Evolutionary conservation across 768 basidiomycete genomes (phyloP).

Genomic region (Hysterangium stoloniferum): DNA sequence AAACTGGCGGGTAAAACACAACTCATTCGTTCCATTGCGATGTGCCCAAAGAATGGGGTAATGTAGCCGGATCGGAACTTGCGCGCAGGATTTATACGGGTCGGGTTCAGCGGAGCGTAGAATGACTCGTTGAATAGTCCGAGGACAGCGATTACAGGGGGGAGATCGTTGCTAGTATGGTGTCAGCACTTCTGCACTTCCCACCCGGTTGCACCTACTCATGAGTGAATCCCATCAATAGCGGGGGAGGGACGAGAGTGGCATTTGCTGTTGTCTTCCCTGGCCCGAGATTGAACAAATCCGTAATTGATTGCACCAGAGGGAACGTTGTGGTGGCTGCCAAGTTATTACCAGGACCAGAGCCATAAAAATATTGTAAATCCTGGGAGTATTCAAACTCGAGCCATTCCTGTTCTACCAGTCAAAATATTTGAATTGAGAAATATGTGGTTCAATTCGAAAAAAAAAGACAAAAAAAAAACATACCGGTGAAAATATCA

Average conservation of each 20-base stretch:
- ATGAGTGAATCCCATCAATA: slow-evolving; percentile 36
- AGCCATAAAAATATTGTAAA: slow-evolving; percentile 39
- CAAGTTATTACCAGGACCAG: slow-evolving; percentile 39
- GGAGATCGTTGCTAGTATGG: slow-evolving; percentile 30
- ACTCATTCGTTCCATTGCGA: slow-evolving; percentile 34
- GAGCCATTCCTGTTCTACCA: slow-evolving; percentile 36
- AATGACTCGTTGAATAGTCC: slow-evolving; percentile 36
- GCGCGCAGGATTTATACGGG: slow-evolving; percentile 23
- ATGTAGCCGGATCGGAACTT: slow-evolving; percentile 33
- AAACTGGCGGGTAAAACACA: slow-evolving; percentile 22
- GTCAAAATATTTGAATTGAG: neutral
- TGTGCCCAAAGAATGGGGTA: slow-evolving; percentile 34
- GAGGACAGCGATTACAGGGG: slow-evolving; percentile 34
- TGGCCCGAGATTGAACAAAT: slow-evolving; percentile 29
- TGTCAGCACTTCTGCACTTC: neutral
- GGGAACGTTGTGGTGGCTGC: slow-evolving; percentile 33
- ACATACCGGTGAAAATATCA: slow-evolving; percentile 30
- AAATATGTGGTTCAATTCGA: neutral
- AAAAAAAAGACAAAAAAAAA: neutral
- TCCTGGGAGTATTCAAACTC: slow-evolving; percentile 40
- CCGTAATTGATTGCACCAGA: slow-evolving; percentile 32
- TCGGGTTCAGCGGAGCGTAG: slow-evolving; percentile 29
- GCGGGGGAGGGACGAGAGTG: slow-evolving; percentile 29
- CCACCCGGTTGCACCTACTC: slow-evolving; percentile 17
- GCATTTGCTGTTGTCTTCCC: slow-evolving; percentile 18